Conservation (phyloP, 805 yeast genomes). For the Vanderwaltozyma yarrowii region DNA sequence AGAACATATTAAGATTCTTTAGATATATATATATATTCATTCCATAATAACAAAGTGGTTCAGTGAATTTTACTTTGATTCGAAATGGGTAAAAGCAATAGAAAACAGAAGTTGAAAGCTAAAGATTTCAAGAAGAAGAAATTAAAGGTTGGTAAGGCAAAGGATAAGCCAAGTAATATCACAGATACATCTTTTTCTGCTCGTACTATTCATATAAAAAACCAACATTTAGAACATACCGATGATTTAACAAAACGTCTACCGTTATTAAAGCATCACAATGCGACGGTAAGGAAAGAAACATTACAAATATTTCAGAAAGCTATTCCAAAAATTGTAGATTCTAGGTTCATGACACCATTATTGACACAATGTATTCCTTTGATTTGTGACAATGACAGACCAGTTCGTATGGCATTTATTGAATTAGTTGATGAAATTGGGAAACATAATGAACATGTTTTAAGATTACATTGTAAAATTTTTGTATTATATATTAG, state of each 20-base stretch:
- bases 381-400: conserved; percentile 45
- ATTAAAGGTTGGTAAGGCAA: conserved; percentile 79
- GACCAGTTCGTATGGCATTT: conserved; percentile 51
- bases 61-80: no score
- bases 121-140: conserved; percentile 52
- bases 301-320: conserved; percentile 45
- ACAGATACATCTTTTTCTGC: conserved; percentile 84
- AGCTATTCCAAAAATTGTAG: conserved; percentile 38
- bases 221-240: conserved; percentile 23
- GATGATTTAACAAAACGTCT: conserved; percentile 51
- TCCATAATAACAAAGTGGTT: no score
- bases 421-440: conserved; percentile 39
- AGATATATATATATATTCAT: no score
- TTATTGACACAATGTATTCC: conserved; percentile 24
- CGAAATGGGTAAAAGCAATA: conserved; percentile 27
- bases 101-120: conserved; percentile 31
- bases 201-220: conserved; percentile 32
- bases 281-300: conserved; percentile 60
- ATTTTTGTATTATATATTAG: conserved; percentile 62
- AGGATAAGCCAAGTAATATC: conserved; percentile 56
- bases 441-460: conserved; percentile 40
- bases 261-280: conserved; percentile 66
- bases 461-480: conserved; percentile 51
- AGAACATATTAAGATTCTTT: no score
- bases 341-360: conserved; percentile 22